A percentile compares a stretch with the other conserved stretches of the same genome.
phyloP scores from a whole-genome alignment of 108 stramenopile genomes.

The Skeletonema tropicum region DNA sequence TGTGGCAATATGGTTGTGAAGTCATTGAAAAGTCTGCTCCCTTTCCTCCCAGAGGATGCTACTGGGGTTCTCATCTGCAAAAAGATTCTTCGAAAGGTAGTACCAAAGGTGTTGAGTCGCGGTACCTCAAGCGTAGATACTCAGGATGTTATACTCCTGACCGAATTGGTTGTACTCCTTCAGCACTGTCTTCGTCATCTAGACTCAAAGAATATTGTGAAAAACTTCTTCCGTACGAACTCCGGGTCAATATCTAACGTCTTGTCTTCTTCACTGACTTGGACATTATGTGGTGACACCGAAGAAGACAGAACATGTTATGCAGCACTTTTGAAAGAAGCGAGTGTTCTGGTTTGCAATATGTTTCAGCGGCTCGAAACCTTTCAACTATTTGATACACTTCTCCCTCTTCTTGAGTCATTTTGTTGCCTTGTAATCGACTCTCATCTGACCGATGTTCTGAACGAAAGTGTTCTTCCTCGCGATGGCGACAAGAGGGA shows the following conservation, averaged over 20 bases:
- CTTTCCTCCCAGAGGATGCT: slow-evolving; percentile 25
- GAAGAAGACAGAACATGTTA: neutral
- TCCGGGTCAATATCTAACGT: slow-evolving; percentile 9
- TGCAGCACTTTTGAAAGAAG: slow-evolving; percentile 9
- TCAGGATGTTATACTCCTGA: neutral
- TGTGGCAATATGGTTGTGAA: slow-evolving; percentile 15
- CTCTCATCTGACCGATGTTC: slow-evolving; percentile 2
- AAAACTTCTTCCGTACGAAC: slow-evolving; percentile 21
- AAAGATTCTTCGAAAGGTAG: slow-evolving; percentile 17
- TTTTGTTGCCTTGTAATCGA: slow-evolving; percentile 27
- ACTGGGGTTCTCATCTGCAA: slow-evolving; percentile 24
- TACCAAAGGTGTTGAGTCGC: slow-evolving; percentile 1
- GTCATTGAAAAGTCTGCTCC: slow-evolving; percentile 17
- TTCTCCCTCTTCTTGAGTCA: slow-evolving; percentile 19
- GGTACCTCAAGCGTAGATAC: neutral
- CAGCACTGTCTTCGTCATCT: slow-evolving; percentile 21
- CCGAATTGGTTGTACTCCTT: slow-evolving; percentile 25
- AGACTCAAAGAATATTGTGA: slow-evolving; percentile 15
- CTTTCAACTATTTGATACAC: neutral
- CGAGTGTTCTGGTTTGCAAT: slow-evolving; percentile 9
- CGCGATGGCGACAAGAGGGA: neutral
- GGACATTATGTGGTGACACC: neutral
- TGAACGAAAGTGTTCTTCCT: neutral
- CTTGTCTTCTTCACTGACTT: neutral
- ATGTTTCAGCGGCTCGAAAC: slow-evolving; percentile 10